Evolutionary conservation across 371 early-diverging fungal genomes (phyloP).

Genomic region (Dichotomocladium elegans): DNA sequence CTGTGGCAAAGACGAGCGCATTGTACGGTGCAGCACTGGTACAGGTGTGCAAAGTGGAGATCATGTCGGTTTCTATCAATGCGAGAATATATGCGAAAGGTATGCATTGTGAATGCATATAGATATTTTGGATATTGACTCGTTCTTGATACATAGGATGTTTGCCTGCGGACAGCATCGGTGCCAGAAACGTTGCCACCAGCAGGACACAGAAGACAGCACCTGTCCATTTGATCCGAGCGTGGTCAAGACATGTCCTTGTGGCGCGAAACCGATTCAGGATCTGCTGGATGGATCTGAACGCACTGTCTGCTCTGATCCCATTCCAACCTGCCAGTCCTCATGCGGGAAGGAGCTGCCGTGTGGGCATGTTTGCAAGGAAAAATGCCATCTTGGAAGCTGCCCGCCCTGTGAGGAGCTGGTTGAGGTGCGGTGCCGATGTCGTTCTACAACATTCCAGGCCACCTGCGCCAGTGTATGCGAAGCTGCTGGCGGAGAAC

Average conservation of each 20-base stretch:
- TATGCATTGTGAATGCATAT: constrained; percentile 23
- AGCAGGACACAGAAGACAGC: constrained; percentile 36
- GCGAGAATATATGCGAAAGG: constrained; percentile 56
- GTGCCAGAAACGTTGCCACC: constrained; percentile 77
- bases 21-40: constrained; percentile 60
- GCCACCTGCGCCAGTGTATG: constrained; percentile 47
- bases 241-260: constrained; percentile 73
- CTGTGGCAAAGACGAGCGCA: constrained; percentile 63
- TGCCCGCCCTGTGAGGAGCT: constrained; percentile 64
- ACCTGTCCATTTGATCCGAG: constrained; percentile 74
- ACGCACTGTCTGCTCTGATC: constrained; percentile 67
- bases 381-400: constrained; percentile 69
- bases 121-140: constrained; percentile 10
- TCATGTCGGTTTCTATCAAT: constrained; percentile 58
- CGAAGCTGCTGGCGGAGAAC: constrained; percentile 37
- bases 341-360: constrained; percentile 60
- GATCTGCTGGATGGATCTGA: constrained; percentile 24
- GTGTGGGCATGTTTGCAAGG: constrained; percentile 76
- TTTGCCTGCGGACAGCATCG: constrained; percentile 75
- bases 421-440: constrained; percentile 59
- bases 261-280: constrained; percentile 55
- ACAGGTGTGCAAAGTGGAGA: constrained; percentile 24
- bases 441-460: constrained; percentile 52
- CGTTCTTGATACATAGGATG: constrained; percentile 18
- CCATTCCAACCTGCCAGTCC: constrained; percentile 72